phyloP scores from a whole-genome alignment of 1,284 basidiomycete genomes.

The Stygiomarasmius scandens region DNA sequence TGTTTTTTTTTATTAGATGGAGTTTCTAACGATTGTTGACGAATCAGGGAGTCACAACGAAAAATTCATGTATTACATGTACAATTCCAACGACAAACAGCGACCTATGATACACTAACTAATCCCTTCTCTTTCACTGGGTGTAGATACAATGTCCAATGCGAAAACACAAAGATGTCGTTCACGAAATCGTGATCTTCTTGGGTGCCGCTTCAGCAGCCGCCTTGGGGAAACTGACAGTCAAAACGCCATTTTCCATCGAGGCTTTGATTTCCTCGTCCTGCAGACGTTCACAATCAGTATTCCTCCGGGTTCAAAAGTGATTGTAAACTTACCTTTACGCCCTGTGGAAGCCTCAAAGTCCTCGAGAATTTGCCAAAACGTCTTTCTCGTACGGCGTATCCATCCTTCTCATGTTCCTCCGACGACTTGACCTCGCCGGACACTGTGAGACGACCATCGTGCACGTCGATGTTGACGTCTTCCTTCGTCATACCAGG shows the following conservation, averaged over 20 bases:
- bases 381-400: constrained; percentile 22
- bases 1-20: no score
- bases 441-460: constrained; percentile 20
- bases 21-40: no score
- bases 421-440: constrained; percentile 18
- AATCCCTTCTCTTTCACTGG: no score
- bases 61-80: no score
- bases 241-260: constrained; percentile 27
- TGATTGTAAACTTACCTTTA: constrained; percentile 17
- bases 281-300: constrained; percentile 12
- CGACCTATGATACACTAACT: no score
- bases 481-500: constrained; percentile 20
- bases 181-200: constrained; percentile 24
- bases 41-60: no score
- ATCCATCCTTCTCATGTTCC: constrained; percentile 20
- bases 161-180: not conserved
- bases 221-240: constrained; percentile 27
- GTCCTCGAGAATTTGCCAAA: constrained; percentile 22
- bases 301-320: not conserved
- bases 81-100: no score
- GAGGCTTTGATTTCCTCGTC: constrained; percentile 28
- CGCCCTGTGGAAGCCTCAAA: constrained; percentile 19
- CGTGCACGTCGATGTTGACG: constrained; percentile 18
- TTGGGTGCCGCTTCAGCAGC: constrained; percentile 24
- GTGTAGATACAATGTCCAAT: not conserved